Percentiles rank a stretch among this genome's conserved stretches.
phyloP scores from a whole-genome alignment of 441 rosid species.

The Euphorbia corollata region DNA sequence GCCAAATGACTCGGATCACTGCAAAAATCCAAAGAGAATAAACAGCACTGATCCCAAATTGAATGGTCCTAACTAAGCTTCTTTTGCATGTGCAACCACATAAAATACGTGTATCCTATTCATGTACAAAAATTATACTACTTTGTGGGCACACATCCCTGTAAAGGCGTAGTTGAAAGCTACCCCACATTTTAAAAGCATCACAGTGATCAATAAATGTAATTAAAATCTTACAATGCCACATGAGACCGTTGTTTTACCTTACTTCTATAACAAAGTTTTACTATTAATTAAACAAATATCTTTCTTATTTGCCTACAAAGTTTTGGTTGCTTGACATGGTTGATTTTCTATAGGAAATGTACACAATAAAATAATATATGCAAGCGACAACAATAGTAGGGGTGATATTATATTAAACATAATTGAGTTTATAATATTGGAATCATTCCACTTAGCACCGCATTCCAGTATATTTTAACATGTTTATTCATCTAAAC shows the following conservation, averaged over 20 bases:
- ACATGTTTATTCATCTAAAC: neutral
- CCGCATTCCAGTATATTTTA: neutral
- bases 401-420: neutral
- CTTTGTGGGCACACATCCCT: slow-evolving; percentile 18
- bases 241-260: slow-evolving; percentile 3
- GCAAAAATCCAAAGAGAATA: neutral
- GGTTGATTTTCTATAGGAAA: neutral
- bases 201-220: neutral
- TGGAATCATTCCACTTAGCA: neutral
- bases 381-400: neutral
- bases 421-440: slow-evolving; percentile 1
- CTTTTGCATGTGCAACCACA: slow-evolving; percentile 6
- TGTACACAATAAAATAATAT: neutral
- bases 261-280: neutral
- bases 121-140: neutral
- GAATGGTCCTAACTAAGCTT: slow-evolving; percentile 15
- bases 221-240: slow-evolving; percentile 10
- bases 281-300: neutral
- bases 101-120: slow-evolving; percentile 15
- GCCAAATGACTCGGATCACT: neutral
- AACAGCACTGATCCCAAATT: neutral
- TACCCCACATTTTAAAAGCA: slow-evolving; percentile 5
- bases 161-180: slow-evolving; percentile 11
- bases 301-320: neutral
- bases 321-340: neutral